Conservation (phyloP, 495 filamentous ascomycete genomes). For the Penicillium paradoxum region DNA sequence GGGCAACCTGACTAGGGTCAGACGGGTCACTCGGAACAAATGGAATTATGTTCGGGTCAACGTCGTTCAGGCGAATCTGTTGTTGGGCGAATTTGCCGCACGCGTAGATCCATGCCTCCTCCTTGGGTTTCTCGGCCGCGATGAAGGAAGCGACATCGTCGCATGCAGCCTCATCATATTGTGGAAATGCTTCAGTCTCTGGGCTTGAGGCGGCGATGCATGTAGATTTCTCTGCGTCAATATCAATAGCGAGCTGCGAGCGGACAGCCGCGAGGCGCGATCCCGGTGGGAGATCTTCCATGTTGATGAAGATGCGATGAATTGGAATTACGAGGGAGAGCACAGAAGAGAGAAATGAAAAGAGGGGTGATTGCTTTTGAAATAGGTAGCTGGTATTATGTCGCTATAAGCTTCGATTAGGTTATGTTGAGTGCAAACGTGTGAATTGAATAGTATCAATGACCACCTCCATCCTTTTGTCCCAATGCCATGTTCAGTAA, state of each 20-base stretch:
- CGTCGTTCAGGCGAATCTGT: conserved; percentile 9
- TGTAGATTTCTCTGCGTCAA: conserved; percentile 4
- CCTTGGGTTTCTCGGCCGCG: conserved; percentile 15
- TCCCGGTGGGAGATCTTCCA: not conserved
- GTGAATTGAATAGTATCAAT: not conserved
- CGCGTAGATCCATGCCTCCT: conserved; percentile 10
- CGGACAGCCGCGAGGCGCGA: conserved; percentile 9
- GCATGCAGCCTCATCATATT: conserved; percentile 20
- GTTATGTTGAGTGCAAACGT: not conserved
- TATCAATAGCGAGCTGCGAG: conserved; percentile 11
- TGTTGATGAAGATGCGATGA: not conserved
- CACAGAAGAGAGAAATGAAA: not conserved
- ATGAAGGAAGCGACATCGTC: conserved; percentile 5
- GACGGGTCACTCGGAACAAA: not conserved
- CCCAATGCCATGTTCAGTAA: conserved; percentile 11
- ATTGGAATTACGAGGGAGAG: not conserved
- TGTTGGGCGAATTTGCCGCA: conserved; percentile 23
- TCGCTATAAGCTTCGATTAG: not conserved
- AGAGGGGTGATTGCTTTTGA: not conserved
- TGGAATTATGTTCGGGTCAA: conserved; percentile 11
- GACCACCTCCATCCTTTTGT: not conserved
- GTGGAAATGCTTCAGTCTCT: conserved; percentile 31
- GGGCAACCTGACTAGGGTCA: not conserved
- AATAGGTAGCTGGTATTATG: not conserved
- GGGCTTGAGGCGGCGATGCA: not conserved